Base-by-base conservation (phyloP, 805 yeast genomes). In the Kluyveromyces wickerhamii region DNA sequence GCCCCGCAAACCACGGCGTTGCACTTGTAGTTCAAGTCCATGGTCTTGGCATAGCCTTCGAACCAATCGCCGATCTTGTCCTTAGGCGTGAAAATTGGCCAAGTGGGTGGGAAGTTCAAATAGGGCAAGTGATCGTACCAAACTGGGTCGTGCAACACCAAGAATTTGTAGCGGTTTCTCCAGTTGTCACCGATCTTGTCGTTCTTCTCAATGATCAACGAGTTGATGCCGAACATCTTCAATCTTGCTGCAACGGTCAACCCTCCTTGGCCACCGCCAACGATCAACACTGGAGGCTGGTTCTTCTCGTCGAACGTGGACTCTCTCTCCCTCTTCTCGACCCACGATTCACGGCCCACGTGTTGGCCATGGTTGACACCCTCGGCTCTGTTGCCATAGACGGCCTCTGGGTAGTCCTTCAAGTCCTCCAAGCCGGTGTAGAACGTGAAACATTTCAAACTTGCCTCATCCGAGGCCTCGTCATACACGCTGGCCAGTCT, bases 241-340 rank as follows among this genome's bases (percentile, higher is more conserved):
- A 66, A 49, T 34, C 69, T 50, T 1, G 71, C 69, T 21, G 71
- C 70, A 18, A 57, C 45, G 21, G 62, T 60, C 19, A 67, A 47
- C 3, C 71, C 71, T 40, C 63, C 60, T 47, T 67, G 72, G 15
- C 72, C 72, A 37, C 69, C 72, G 27, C 72, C 72, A 29, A 67
- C 65, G 40, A 67, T 51, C 25, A 67, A 49, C 14, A 66, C 71
- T n/a, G 58, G 32, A 4, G 71, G 72, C 41, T 63, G 60, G 32
- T 59, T 56, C 4, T 45, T 45, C 3, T 47, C 59, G n/a, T 49
- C 56, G 41, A 48, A 57, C 11, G 46, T 42, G 34, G 49, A 50
- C n/a, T 54, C 60, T 10, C 45, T 48, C 7, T 33, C 39, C 40
- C 67, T 52, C 29, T 40, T 36, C 33, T 64, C 68, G n/a, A 53